Conservation (phyloP, 2,329 filamentous ascomycete genomes). For the Cladosporium austrohemisphaericum region DNA sequence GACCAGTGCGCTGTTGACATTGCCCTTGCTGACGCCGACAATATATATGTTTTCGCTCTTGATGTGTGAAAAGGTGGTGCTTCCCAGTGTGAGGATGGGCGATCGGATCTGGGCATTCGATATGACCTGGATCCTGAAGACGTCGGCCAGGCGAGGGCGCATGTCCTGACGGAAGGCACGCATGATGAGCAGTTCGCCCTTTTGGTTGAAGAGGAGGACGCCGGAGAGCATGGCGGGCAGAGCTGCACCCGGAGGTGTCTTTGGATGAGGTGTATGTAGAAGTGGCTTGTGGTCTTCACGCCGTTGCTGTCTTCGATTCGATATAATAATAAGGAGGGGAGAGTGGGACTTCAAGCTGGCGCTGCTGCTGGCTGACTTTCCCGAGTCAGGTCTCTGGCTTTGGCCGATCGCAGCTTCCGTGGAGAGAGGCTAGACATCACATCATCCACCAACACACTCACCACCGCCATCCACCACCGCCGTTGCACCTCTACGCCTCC, state of each 20-base stretch:
- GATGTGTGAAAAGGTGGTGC: slow-evolving; percentile 98
- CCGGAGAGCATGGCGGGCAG: slow-evolving; percentile 78
- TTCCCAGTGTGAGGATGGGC: slow-evolving; percentile 92
- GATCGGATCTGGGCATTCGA: slow-evolving; percentile 97
- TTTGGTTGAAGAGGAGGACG: slow-evolving; percentile 98
- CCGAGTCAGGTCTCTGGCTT: too few relatives aligned
- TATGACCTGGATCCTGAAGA: slow-evolving; percentile 98
- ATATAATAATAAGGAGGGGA: too few relatives aligned
- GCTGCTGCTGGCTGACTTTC: too few relatives aligned
- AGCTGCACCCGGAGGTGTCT: slow-evolving; percentile 16
- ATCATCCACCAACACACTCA: background rate
- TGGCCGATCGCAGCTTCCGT: background rate
- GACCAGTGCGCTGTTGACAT: slow-evolving; percentile 95
- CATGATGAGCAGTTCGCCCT: slow-evolving; percentile 99
- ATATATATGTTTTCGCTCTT: slow-evolving; percentile 99
- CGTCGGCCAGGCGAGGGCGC: slow-evolving; percentile 92
- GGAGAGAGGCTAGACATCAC: background rate
- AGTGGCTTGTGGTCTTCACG: background rate
- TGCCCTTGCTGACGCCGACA: slow-evolving; percentile 96
- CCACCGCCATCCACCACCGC: too few relatives aligned
- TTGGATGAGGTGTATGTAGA: background rate
- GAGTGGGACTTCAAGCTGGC: too few relatives aligned
- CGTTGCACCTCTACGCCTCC: background rate
- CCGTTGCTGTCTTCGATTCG: too few relatives aligned
- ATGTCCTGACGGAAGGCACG: slow-evolving; percentile 98